Evolutionary conservation across 2,329 filamentous ascomycete species (phyloP), one percentile per base, ranked within the genome.

Genomic region (Stagonosporopsis rhizophila): DNA sequence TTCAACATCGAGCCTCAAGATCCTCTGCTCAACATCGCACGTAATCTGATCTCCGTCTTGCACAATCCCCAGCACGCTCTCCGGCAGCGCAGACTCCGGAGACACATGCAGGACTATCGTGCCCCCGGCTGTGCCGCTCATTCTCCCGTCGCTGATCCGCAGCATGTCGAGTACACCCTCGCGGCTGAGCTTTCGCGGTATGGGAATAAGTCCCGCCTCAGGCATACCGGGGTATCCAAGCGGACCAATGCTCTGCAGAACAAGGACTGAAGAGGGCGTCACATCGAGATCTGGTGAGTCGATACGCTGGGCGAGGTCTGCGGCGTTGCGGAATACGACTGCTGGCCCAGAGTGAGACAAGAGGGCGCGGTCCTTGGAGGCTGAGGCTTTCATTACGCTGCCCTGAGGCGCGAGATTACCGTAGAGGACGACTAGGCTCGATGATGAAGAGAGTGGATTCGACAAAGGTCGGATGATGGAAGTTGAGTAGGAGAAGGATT

Each of bases 171-270:
- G 76, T 1, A 84, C 80, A 0, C 82, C 82, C 51, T 76, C 66
- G 2, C 66, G 67, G 6, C 73, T 78, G 2, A 84, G 70, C 55
- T 83, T 84, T 14, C 96, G 84, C 1, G 92, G 92, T 6, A 96
- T 85, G 66, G 96, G 95, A 51, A 82, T 89, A 49, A 97, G 80
- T 4, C 90, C 90, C 1, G 93, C 93, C 78, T 96, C 93, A 1
- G 92, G 93, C 92, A 97, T 96, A 39, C 93, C 93, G 0, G 92
- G 92, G 0, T 93, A 92, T 56, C 92, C 93, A 71, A 90, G 90
- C 7, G 93, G 93, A 0, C 92, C 93, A 74, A 96, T 92, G 72
- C 96, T 96, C 17, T 93, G 87, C 49, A 96, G 91, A 34, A 96
- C 87, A 35, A 96, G 80, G 9, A 96, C 92, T 15, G 94, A 83